Base-by-base conservation (phyloP, 2,329 filamentous ascomycete species). In the Trichoderma afroharzianum region DNA sequence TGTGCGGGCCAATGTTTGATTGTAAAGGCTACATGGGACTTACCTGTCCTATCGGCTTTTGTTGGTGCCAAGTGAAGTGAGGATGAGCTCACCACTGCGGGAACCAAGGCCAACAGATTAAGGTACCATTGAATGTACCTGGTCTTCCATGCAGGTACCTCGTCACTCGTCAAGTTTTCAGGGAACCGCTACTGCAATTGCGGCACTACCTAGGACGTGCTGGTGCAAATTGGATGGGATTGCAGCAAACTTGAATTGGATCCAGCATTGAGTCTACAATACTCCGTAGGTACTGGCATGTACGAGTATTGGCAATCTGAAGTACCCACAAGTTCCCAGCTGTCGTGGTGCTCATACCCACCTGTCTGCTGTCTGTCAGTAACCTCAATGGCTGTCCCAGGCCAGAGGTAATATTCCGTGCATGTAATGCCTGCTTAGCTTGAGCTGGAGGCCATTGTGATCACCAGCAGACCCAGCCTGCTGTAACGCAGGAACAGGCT, bases 401-500 rank as follows among this genome's bases (percentile, higher is more conserved):
- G 18, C 7, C 26, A 58, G 55, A 59, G 28, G 57, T 57, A 57
- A 57, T 24, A 53, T 53, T 53, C 21, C 47, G 53, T 28, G 26
- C 53, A 26, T 57, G 53, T 59, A 33, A 24, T 24, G n/a, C 57
- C 57, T 59, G 47, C 57, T 32, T 58, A 58, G 26, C 55, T 4
- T 12, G 57, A 28, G 33, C 36, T 39, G 24, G 26, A 39, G 15
- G 50, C 64, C 64, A 58, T 47, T 43, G 64, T 59, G 53, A 32
- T 55, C 36, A 43, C 33, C 32, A 33, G 4, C 30, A n/a, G 57
- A 33, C 57, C 57, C 57, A 59, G 57, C 28, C 57, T 24, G 18
- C 53, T 68, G 66, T 33, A 68, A 61, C 66, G 33, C 55, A 68
- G 53, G 64, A 68, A 68, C 55, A 39, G 57, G 53, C 55, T 18